Percentiles rank a stretch among this genome's conserved stretches.
These are phyloP conservation scores for Trichoderma sp. DNA, from an alignment of 2,329 filamentous ascomycete genomes.

Conservation along the genomic window DNA sequence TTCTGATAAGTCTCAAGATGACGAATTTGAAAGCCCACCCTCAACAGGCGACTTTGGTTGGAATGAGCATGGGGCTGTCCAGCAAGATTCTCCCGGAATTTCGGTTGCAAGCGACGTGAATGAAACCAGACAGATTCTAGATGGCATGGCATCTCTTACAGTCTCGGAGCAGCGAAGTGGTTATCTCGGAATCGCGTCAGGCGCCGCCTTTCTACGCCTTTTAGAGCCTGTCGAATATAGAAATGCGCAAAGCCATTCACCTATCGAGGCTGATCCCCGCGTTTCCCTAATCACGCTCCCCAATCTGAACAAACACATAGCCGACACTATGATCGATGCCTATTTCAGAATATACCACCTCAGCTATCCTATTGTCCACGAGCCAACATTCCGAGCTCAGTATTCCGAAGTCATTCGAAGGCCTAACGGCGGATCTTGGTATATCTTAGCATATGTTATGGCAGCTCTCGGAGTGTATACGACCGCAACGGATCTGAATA, in stretches of 20 bases:
- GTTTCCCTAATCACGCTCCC: conserved; percentile 30
- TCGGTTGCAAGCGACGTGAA: conserved; percentile 23
- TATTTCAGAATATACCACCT: conserved; percentile 49
- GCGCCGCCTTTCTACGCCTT: conserved; percentile 45
- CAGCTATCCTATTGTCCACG: conserved; percentile 49
- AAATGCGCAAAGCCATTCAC: conserved; percentile 24
- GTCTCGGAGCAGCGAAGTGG: conserved; percentile 42
- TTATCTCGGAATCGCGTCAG: conserved; percentile 49
- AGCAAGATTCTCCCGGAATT: conserved; percentile 25
- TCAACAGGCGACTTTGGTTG: conserved; percentile 40
- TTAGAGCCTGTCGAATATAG: conserved; percentile 35
- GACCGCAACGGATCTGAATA: conserved; percentile 28
- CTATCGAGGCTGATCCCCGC: conserved; percentile 16
- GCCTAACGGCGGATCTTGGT: conserved; percentile 35
- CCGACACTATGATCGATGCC: conserved; percentile 40
- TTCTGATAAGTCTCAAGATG: neutral
- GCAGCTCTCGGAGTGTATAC: conserved; percentile 42
- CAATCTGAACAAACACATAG: conserved; percentile 37
- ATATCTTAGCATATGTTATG: conserved; percentile 37
- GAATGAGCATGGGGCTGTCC: conserved; percentile 36
- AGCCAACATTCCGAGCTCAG: conserved; percentile 46
- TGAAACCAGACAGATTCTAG: conserved; percentile 35
- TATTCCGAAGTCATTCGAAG: conserved; percentile 37
- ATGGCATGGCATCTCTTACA: conserved; percentile 42
- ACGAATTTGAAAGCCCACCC: conserved; percentile 35